Evolutionary conservation across 768 basidiomycete genomes (phyloP), one percentile per base, ranked within the genome.

Genomic region (Fibroporia radiculosa): DNA sequence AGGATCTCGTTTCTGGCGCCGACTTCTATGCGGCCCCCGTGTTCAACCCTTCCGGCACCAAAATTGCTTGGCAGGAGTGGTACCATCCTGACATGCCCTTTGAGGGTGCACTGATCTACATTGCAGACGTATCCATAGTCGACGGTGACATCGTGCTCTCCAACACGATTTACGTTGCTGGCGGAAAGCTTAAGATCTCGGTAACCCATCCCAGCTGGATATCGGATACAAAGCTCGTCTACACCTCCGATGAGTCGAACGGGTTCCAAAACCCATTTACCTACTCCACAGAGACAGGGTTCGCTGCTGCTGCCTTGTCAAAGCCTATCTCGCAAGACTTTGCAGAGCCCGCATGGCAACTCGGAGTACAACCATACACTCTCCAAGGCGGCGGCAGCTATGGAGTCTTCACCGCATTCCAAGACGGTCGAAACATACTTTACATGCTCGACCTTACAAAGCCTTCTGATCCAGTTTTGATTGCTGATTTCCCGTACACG

Each of bases 1-100:
- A 72, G 4, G n/a, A n/a, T n/a, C 61, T 88, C 31, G 64, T 66
- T 2, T 62, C 68, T 0, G 84, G 81, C 4, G 76, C 77, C 4
- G 84, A 88, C 56, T 90, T 90, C 64, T 91, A 89, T 59, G 70
- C 73, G 34, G 60, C 68, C 1, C 78, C 83, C 0, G 62, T 60
- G 22, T 80, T 83, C 64, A 77, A 77, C 24, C 73, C 78, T 0
- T 72, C 80, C 48, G 84, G 82, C 1, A 65, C 59, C 27, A 68
- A 65, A 42, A 52, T 87, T 14, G 72, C 70, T 1, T 89, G 79
- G 78, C 65, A 77, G 32, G 70, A 80, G 48, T 85, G 84, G 85
- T 70, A 61, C 49, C 82, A 82, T 40, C 80, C 81, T 0, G 71
- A 80, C 48, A 80, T 82, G 80, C 77, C 84, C 12, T 89, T 83